phyloP scores from a whole-genome alignment of 2,329 filamentous ascomycete species.

The Xylariaceae sp. region DNA sequence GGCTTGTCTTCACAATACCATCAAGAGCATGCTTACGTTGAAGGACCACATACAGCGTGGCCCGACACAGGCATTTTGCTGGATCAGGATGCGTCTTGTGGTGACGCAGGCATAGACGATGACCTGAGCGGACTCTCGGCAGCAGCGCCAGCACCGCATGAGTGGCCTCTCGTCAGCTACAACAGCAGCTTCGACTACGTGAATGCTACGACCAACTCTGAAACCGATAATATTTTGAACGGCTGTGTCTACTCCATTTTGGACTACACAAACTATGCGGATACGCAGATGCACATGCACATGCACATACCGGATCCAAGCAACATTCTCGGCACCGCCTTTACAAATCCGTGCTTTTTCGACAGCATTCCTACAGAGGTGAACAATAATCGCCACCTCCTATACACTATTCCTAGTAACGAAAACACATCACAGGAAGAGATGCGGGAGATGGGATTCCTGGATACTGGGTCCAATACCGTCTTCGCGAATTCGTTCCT shows the following conservation, averaged over 20 bases:
- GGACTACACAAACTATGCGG: not conserved
- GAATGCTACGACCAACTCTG: no score
- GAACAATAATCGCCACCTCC: not conserved
- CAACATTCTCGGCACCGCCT: not conserved
- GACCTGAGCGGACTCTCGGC: not conserved
- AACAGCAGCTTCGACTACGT: no score
- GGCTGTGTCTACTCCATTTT: not conserved
- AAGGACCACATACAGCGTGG: not conserved
- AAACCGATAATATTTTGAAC: no score
- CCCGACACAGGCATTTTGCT: not conserved
- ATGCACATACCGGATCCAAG: not conserved
- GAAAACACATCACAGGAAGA: no score
- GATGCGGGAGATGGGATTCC: no score
- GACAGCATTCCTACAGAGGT: not conserved
- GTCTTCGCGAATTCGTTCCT: no score
- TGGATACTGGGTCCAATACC: no score
- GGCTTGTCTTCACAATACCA: not conserved
- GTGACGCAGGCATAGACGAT: not conserved
- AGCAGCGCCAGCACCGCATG: not conserved
- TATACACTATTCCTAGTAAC: no score
- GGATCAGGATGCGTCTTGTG: not conserved
- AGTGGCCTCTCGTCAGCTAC: not conserved
- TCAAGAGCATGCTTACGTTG: not conserved
- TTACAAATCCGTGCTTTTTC: not conserved
- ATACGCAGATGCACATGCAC: no score